Base-by-base conservation (phyloP, 768 basidiomycete genomes). In the Tulasnella sp. region DNA sequence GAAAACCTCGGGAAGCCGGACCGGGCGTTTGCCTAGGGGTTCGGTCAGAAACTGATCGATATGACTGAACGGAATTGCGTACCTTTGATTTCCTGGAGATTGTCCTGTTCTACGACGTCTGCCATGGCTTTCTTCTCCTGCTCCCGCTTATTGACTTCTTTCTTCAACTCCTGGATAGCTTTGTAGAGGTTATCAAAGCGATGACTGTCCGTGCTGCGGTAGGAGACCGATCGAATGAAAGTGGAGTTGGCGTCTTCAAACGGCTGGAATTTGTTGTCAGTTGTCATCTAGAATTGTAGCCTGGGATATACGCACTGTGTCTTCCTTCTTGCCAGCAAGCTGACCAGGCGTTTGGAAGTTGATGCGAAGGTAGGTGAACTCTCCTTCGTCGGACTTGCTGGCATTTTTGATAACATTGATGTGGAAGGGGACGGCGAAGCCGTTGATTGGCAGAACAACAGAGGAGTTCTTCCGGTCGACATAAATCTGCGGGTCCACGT, bases 261-360 rank as follows among this genome's bases (percentile, higher is more conserved):
- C 0, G 96, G 96, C 92, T 96, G 71, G 15, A 49, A 29, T 76
- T 29, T 9, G 34, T 17, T 15, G 31, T 31, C n/a, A 70, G 19
- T 11, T 0, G 67, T 31, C 3, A 22, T 38, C 9, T 45, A 29
- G 76, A 36, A 19, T 17, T 22, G 17, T n/a, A 64, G 36, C 22
- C 34, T 38, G 39, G 9, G 29, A 12, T 36, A 15, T 36, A 80
- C 86, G 80, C 78, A 96, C 95, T 78, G 95, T 98, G 79, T 99
- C 97, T 82, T 99, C 97, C 84, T 99, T 99, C 86, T 97, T 98
- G 36, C 97, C 97, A 0, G 95, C 92, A 34, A 98, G 89, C 81
- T 98, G 96, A 70, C 97, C 97, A 14, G 97, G 97, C 0, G 97
- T 97, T 83, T 98, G 96, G 85, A 99, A 98, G 84, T 99, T 99